Base-by-base conservation (phyloP, 306 rosid genomes). In the Pachyrhizus erosus region DNA sequence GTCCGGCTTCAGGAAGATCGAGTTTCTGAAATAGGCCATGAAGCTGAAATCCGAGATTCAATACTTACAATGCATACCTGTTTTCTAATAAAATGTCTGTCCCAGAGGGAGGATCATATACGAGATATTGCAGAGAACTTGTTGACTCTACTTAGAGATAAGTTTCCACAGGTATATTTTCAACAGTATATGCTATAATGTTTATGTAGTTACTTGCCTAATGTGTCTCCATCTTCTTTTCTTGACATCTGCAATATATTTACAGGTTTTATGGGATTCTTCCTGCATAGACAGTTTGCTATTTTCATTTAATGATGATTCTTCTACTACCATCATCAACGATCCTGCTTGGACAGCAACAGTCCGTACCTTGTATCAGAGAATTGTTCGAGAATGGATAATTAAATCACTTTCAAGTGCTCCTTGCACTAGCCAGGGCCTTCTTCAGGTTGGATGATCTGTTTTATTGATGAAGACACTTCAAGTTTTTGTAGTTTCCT, bases 401-500 rank as follows among this genome's bases (percentile, higher is more conserved):
- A 83, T 93, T 62, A 93, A 92, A 87, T 91, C 99, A 39, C 92
- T 96, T 82, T 93, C 98, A 85, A 89, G 86, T 83, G 93, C 99
- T 79, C 98, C 99, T 39, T 93, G 99, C 87, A 92, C 99, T 81
- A 89, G 93, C 97, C 98, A 93, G 88, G 99, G 99, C 90, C 99
- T 96, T 85, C 90, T 96, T 60, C 98, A 96, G 98, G 99, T 96
- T 89, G 80, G 80, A 60, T 78, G 77, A 83, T 82, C 83, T 76
- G 52, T 60, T 75, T 49, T 60, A 27, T 77, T 81, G 48, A 31
- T 82, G 15, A 57, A 77, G 78, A 17, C 43, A 66, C 39, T 65
- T 12, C 43, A 10, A 61, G 5, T 79, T 71, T 60, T 45, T 37
- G n/a, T 61, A 34, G 20, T 75, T 69, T 51, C 67, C 26, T 71